These are phyloP conservation scores for Nitzschia putrida DNA, from an alignment of 108 stramenopile species.

Conservation along the genomic window DNA sequence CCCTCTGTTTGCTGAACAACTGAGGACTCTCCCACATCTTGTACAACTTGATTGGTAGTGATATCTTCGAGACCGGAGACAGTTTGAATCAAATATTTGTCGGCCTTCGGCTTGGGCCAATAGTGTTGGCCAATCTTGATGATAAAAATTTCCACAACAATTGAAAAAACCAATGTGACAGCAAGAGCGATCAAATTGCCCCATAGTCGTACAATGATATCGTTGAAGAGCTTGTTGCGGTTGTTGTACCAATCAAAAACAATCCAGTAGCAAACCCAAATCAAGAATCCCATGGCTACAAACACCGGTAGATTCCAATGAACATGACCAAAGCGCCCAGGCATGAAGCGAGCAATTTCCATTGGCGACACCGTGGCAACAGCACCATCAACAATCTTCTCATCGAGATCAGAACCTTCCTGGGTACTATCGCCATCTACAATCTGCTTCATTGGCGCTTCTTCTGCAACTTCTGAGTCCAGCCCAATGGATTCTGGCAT, in stretches of 20 bases:
- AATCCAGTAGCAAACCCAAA: background rate
- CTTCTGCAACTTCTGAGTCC: background rate
- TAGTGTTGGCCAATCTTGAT: background rate
- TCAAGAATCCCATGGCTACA: background rate
- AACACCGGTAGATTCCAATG: conserved; percentile 11
- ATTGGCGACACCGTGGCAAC: background rate
- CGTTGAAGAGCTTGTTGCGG: background rate
- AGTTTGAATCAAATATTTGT: conserved; percentile 5
- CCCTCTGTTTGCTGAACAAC: background rate
- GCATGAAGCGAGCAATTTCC: conserved; percentile 23
- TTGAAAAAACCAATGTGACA: conserved; percentile 2
- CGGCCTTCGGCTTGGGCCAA: conserved; percentile 4
- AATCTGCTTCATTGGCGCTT: too few relatives aligned
- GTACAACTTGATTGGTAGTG: background rate
- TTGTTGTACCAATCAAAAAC: background rate
- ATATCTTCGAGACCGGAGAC: background rate
- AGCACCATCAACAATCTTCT: background rate
- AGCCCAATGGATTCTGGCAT: background rate
- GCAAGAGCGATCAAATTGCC: background rate
- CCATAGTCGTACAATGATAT: background rate
- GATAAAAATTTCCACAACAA: background rate
- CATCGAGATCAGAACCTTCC: background rate
- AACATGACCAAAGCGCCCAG: background rate
- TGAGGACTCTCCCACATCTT: background rate
- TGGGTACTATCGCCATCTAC: background rate